Base-by-base conservation (phyloP, 345 rosid species). In the Dipteronia dyeriana region DNA sequence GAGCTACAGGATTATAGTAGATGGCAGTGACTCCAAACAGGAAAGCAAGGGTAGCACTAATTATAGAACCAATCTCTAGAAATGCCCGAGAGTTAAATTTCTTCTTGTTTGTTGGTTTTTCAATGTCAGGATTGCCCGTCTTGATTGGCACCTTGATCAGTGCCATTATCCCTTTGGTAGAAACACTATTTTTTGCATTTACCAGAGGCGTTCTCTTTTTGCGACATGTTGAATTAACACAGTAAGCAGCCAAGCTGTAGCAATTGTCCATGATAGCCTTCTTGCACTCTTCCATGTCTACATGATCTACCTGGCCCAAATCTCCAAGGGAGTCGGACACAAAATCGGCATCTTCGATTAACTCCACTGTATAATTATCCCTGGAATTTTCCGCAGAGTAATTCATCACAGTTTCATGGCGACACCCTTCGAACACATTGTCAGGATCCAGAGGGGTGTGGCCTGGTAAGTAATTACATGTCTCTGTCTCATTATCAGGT, bases 101-200 rank as follows among this genome's bases (percentile, higher is more conserved):
- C 11, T 68, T 69, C 23, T 41, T 79, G 39, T 25, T 80, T 19
- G 23, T 16, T 43, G 19, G 71, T 23, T 80, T 43, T 16, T 1
- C 43, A 54, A 20, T 67, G 4, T 5, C 75, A 38, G 79, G 73
- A 66, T 53, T 49, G 57, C 53, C 59, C 1, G 34, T 65, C 75
- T 80, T 84, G 34, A 47, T 59, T 11, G 84, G 84, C 9, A 84
- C 86, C 71, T 84, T 84, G 38, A 84, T 49, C 3, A 84, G 70
- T 56, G 86, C 75, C 38, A 63, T 68, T 5, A 7, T 38, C 59
- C 84, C 84, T 75, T 20, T 76, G 5, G 76, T 84, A 13, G 82
- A 84, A 31, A 66, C 39, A 65, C 54, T 84, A 19, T 76, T 69
- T 70, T 76, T 72, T 3, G 78, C 80, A 78, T 75, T 78, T 31